Percentiles rank a stretch among this genome's conserved stretches.
Conservation (phyloP, 2,329 filamentous ascomycete species). For the Camptophora hylomeconis region DNA sequence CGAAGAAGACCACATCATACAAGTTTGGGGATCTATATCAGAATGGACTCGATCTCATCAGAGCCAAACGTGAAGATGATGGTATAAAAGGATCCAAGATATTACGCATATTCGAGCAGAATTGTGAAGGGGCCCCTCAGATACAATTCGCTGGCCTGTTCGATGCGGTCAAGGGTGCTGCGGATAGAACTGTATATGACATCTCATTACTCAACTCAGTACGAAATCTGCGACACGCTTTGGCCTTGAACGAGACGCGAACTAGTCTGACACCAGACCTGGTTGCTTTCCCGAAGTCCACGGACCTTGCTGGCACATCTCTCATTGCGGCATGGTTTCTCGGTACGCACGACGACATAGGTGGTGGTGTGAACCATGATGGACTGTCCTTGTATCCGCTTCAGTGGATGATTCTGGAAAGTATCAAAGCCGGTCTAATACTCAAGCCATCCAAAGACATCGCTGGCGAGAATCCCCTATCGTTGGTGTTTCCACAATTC, state of each 20-base stretch:
- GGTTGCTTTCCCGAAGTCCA: conserved; percentile 11
- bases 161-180: conserved; percentile 23
- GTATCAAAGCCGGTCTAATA: conserved; percentile 20
- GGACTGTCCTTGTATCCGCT: conserved; percentile 29
- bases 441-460: conserved; percentile 15
- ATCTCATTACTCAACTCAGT: conserved; percentile 23
- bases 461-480: conserved; percentile 5
- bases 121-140: conserved; percentile 17
- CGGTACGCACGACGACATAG: conserved; percentile 26
- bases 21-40: conserved; percentile 20
- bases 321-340: conserved; percentile 30
- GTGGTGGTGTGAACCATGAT: conserved; percentile 24
- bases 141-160: conserved; percentile 28
- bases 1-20: conserved; percentile 13
- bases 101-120: conserved; percentile 9
- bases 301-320: conserved; percentile 15
- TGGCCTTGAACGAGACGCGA: conserved; percentile 28
- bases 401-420: conserved; percentile 31
- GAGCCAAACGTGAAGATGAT: conserved; percentile 13
- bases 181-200: conserved; percentile 19
- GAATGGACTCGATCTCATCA: conserved; percentile 16
- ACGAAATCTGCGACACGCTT: conserved; percentile 24
- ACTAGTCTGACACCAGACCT: conserved; percentile 19
- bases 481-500: conserved; percentile 13
- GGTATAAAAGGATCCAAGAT: conserved; percentile 11